A percentile compares a stretch with the other conserved stretches of the same genome.
phyloP scores from a whole-genome alignment of 768 basidiomycete species.

The Tephrocybe sp. region DNA sequence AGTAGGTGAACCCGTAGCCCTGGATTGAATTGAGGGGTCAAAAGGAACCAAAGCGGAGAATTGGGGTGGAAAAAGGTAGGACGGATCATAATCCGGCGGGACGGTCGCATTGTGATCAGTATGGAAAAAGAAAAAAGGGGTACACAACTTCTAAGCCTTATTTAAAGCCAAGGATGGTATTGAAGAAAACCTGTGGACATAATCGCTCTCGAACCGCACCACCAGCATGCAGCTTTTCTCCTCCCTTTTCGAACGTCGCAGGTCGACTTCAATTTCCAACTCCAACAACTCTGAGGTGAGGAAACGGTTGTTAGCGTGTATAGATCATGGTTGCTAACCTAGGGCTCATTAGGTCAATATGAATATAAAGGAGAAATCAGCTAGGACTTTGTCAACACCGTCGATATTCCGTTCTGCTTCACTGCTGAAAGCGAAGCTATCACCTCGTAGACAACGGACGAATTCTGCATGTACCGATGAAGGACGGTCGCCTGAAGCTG shows the following conservation, averaged over 20 bases:
- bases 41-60: background rate
- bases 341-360: background rate
- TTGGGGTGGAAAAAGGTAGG: background rate
- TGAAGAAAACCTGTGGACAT: background rate
- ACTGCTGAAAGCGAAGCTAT: conserved; percentile 4
- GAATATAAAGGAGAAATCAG: background rate
- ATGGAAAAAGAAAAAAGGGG: conserved; percentile 2
- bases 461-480: background rate
- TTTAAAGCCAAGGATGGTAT: background rate
- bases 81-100: conserved; percentile 10
- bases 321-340: background rate
- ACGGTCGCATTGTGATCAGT: background rate
- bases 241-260: conserved; percentile 10
- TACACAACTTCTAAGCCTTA: background rate
- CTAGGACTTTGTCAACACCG: background rate
- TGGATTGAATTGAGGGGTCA: background rate
- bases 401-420: conserved; percentile 9
- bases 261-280: conserved; percentile 2
- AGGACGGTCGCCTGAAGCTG: background rate
- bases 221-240: conserved; percentile 9
- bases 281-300: conserved; percentile 4
- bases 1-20: background rate
- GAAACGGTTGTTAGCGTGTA: background rate
- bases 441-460: background rate
- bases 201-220: background rate